Conservation (phyloP, 805 yeast genomes). For the Tetrapisispora taiwanensis region DNA sequence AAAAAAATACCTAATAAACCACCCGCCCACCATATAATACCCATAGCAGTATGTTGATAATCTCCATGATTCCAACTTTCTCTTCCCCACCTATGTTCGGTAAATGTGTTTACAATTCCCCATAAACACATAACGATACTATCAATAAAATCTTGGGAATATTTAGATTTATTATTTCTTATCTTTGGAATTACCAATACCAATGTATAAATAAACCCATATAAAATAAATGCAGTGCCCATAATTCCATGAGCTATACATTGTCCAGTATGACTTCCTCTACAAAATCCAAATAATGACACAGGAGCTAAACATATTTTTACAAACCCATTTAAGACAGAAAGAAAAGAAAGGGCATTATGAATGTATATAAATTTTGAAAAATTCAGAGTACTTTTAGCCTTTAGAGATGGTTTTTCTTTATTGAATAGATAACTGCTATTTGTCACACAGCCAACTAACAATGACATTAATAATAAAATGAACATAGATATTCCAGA, state of each 20-base stretch:
- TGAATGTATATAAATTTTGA: slow-evolving; percentile 29
- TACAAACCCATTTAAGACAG: slow-evolving; percentile 61
- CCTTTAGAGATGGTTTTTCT: slow-evolving; percentile 27
- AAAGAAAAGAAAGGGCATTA: slow-evolving; percentile 37
- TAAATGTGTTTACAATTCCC: slow-evolving; percentile 92
- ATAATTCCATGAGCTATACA: slow-evolving; percentile 95
- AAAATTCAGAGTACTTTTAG: slow-evolving; percentile 32
- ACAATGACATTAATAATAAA: slow-evolving; percentile 35
- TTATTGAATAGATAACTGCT: slow-evolving; percentile 40
- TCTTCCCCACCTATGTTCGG: slow-evolving; percentile 91
- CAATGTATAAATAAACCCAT: slow-evolving; percentile 61
- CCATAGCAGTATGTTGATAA: slow-evolving; percentile 93
- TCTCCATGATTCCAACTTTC: slow-evolving; percentile 90
- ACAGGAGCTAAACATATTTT: slow-evolving; percentile 73
- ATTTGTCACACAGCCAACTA: slow-evolving; percentile 45
- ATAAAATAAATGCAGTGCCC: slow-evolving; percentile 80
- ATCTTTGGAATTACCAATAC: slow-evolving; percentile 72
- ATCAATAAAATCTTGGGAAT: slow-evolving; percentile 80
- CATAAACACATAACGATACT: slow-evolving; percentile 69
- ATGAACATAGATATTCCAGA: slow-evolving; percentile 52
- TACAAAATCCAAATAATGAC: slow-evolving; percentile 80
- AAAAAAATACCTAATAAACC: slow-evolving; percentile 78
- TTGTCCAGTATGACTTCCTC: slow-evolving; percentile 77
- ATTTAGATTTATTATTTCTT: slow-evolving; percentile 36
- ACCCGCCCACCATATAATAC: slow-evolving; percentile 93